phyloP scores from a whole-genome alignment of 1,284 basidiomycete species.

The Chiua sp. region DNA sequence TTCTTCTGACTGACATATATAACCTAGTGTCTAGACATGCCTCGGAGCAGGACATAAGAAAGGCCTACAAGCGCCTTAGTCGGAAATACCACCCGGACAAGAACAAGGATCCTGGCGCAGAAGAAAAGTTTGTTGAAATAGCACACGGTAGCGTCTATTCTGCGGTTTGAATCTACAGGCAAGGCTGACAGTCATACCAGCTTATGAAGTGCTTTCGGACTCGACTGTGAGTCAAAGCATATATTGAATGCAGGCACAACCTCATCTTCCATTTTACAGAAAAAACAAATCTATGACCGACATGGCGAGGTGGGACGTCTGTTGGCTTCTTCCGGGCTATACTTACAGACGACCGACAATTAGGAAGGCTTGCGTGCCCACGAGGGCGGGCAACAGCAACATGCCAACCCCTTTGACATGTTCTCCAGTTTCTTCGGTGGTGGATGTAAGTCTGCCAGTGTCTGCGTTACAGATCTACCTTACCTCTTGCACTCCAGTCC shows the following conservation, averaged over 20 bases:
- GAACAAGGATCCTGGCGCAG: conserved; percentile 84
- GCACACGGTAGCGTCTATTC: conserved; percentile 70
- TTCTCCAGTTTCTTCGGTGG: conserved; percentile 93
- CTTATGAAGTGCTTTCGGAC: conserved; percentile 94
- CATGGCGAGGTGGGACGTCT: conserved; percentile 75
- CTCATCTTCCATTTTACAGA: conserved; percentile 49
- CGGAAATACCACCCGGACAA: conserved; percentile 94
- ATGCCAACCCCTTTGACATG: conserved; percentile 91
- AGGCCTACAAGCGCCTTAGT: conserved; percentile 91
- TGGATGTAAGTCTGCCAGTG: conserved; percentile 53
- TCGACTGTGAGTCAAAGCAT: conserved; percentile 52
- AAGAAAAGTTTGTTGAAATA: conserved; percentile 88
- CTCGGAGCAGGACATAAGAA: conserved; percentile 86
- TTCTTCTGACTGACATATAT: conserved; percentile 32
- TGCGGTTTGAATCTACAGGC: background rate
- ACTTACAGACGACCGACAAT: conserved; percentile 12
- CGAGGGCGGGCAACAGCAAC: conserved; percentile 71
- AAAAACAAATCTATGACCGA: conserved; percentile 90
- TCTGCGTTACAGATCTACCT: background rate
- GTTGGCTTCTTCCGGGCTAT: background rate
- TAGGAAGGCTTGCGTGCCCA: conserved; percentile 89
- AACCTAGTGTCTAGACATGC: conserved; percentile 77
- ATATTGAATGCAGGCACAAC: background rate
- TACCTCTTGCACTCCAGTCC: conserved; percentile 13
- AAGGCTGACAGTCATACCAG: conserved; percentile 45